Base-by-base conservation (phyloP, 2,329 filamentous ascomycete genomes). In the Epichloe aotearoae region DNA sequence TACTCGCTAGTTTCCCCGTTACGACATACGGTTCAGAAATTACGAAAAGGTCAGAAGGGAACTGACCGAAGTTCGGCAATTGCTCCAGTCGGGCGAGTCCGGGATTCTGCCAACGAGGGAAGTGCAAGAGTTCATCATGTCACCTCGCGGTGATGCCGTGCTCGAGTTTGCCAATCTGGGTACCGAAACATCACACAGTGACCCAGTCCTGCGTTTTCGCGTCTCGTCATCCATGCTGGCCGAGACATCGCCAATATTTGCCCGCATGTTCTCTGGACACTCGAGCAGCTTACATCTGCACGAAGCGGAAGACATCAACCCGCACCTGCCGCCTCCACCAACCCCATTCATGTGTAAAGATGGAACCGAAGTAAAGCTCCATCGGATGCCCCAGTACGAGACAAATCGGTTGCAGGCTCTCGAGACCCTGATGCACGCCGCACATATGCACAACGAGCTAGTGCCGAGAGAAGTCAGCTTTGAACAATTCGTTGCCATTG, bases 361-460 rank as follows among this genome's bases (percentile, higher is more conserved):
- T 48, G 71, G 71, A 0, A 64, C 65, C 6, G 67, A 71, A 54
- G 69, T 69, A 2, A 70, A 63, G 54, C 56, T 77, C 1, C 77
- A 75, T 53, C 69, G 71, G 11, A 77, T 79, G 75, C 73, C 74
- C 2, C 74, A 77, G 55, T 58, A 66, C 30, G 74, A 77, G 54
- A 53, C 66, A 5, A 74, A 77, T 49, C 61, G 58, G 2, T 51
- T 70, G 2, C 58, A 63, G 3, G 64, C 70, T 0, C 58, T 78
- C 11, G 69, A 72, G 52, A 71, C 72, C 1, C 54, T 79, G 1
- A 61, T 79, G 2, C 69, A 76, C 51, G 76, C 75, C 2, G 74
- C 74, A 1, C 74, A 77, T 54, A 67, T 73, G 64, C 74, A 75
- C 51, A 69, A 68, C 44, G 64, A 71, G 6, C 62, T 65, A 49